These are phyloP conservation scores for Acer negundo DNA, from an alignment of 345 rosid species.

Conservation along the genomic window DNA sequence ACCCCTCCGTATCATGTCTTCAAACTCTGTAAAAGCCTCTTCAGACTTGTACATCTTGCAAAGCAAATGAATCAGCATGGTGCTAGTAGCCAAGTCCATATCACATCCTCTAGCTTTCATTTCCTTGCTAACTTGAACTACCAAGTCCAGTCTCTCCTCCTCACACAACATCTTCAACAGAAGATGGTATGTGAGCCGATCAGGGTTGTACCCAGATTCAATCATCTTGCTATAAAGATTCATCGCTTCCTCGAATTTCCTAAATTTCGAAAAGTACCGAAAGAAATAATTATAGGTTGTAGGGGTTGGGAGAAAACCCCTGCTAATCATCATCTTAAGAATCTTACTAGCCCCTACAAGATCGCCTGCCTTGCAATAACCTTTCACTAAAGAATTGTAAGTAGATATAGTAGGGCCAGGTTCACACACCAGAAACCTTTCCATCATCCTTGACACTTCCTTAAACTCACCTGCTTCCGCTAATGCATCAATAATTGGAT, in stretches of 20 bases:
- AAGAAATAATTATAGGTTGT: slow-evolving; percentile 81
- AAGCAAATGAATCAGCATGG: slow-evolving; percentile 71
- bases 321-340: slow-evolving; percentile 72
- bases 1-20: slow-evolving; percentile 69
- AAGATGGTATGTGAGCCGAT: slow-evolving; percentile 74
- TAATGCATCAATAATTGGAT: slow-evolving; percentile 76
- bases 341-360: slow-evolving; percentile 66
- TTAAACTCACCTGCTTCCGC: slow-evolving; percentile 73
- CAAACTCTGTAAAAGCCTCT: slow-evolving; percentile 72
- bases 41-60: slow-evolving; percentile 62
- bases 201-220: slow-evolving; percentile 67
- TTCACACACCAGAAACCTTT: slow-evolving; percentile 59
- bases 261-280: slow-evolving; percentile 54
- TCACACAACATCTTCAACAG: slow-evolving; percentile 81
- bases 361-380: slow-evolving; percentile 75
- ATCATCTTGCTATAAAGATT: slow-evolving; percentile 74
- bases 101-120: slow-evolving; percentile 72
- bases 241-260: slow-evolving; percentile 76
- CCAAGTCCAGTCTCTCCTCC: slow-evolving; percentile 70
- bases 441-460: slow-evolving; percentile 72
- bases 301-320: slow-evolving; percentile 66
- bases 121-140: slow-evolving; percentile 71
- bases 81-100: slow-evolving; percentile 62
- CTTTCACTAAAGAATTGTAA: slow-evolving; percentile 80
- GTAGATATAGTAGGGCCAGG: slow-evolving; percentile 72